Evolutionary conservation across 2,329 filamentous ascomycete genomes (phyloP).

Genomic region (Exophiala bonariae): DNA sequence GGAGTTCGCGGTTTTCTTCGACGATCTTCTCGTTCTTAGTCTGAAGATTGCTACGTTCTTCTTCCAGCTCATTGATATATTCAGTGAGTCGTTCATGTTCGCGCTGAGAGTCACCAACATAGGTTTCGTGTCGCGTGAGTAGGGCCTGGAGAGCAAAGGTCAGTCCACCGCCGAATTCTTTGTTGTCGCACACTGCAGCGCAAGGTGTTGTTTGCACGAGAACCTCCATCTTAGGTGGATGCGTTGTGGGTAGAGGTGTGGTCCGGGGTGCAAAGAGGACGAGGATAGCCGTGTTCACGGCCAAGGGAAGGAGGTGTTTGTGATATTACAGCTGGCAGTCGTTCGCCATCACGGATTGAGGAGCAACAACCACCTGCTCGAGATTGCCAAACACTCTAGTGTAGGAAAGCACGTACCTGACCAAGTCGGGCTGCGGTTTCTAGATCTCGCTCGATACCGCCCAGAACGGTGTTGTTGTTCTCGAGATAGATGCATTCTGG

Average conservation of each 20-base stretch:
- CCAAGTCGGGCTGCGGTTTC: constrained; percentile 82
- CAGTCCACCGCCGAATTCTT: constrained; percentile 47
- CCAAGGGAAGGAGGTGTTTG: no score
- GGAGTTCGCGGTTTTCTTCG: constrained; percentile 76
- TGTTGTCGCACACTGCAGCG: constrained; percentile 5
- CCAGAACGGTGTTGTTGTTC: constrained; percentile 75
- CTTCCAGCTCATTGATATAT: constrained; percentile 72
- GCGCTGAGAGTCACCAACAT: constrained; percentile 87
- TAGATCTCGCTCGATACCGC: constrained; percentile 83
- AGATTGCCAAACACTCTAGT: constrained; percentile 20
- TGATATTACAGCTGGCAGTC: no score
- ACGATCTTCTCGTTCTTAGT: constrained; percentile 73
- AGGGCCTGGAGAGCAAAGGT: constrained; percentile 80
- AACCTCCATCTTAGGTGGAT: constrained; percentile 7
- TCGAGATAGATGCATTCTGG: constrained; percentile 75
- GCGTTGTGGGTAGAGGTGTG: background rate
- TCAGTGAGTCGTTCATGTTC: constrained; percentile 72
- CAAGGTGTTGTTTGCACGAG: background rate
- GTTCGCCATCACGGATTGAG: no score
- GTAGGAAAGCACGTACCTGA: constrained; percentile 67
- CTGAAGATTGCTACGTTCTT: constrained; percentile 72
- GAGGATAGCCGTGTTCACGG: background rate
- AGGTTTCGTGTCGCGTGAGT: constrained; percentile 87
- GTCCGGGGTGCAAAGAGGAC: background rate
- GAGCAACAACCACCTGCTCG: constrained; percentile 6